Conservation (phyloP, 1,284 basidiomycete species). For the Exobasidium cylindrosporum region DNA sequence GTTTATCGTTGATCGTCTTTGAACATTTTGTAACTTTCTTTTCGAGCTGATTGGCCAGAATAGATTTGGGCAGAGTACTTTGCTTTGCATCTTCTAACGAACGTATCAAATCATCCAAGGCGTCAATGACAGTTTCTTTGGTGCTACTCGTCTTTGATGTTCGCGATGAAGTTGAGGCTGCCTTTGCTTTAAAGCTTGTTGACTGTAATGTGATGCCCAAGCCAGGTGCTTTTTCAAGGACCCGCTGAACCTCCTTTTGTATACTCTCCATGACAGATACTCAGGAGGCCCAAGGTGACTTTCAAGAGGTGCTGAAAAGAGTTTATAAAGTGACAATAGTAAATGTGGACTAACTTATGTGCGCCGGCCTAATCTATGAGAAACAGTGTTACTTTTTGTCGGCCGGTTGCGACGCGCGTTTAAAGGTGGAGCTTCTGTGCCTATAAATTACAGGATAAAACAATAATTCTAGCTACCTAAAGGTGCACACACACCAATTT, state of each 20-base stretch:
- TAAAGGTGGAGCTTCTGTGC: too few species aligned
- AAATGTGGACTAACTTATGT: too few species aligned
- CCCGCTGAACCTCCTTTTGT: slow-evolving; percentile 39
- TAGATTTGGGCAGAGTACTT: slow-evolving; percentile 21
- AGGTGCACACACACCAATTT: too few species aligned
- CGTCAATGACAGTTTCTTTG: slow-evolving; percentile 31
- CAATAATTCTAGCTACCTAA: too few species aligned
- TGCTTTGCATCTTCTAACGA: slow-evolving; percentile 34
- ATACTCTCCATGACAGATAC: slow-evolving; percentile 53
- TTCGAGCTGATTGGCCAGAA: slow-evolving; percentile 22
- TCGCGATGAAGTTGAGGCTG: slow-evolving; percentile 17
- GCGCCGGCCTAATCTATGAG: too few species aligned
- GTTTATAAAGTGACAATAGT: too few species aligned
- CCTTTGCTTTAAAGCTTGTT: not conserved
- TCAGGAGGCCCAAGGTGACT: too few species aligned
- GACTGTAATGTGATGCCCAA: slow-evolving; percentile 7
- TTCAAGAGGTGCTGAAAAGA: too few species aligned
- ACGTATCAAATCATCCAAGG: slow-evolving; percentile 38
- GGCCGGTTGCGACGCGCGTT: too few species aligned
- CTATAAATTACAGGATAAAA: too few species aligned
- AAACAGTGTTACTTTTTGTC: too few species aligned
- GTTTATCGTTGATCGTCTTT: slow-evolving; percentile 35
- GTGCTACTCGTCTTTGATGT: slow-evolving; percentile 17
- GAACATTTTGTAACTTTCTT: slow-evolving; percentile 14
- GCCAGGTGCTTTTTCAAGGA: slow-evolving; percentile 31